Evolutionary conservation across 768 basidiomycete genomes (phyloP).

Genomic region (Tulasnella sp.): DNA sequence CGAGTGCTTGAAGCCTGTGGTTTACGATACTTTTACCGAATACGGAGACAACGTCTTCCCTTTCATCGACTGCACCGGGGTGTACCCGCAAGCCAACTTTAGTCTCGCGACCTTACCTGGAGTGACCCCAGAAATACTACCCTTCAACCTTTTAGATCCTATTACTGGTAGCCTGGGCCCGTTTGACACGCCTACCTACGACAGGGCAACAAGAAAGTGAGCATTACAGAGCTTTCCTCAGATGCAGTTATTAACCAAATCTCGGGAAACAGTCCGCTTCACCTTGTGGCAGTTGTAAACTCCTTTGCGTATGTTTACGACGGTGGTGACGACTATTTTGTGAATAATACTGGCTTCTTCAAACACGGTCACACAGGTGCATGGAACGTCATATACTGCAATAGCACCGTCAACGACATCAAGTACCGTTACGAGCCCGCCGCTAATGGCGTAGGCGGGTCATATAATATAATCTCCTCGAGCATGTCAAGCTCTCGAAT

Average conservation of each 20-base stretch:
- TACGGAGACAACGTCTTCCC: not conserved
- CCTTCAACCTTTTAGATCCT: not conserved
- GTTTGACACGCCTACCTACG: not conserved
- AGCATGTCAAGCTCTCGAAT: not conserved
- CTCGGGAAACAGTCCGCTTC: not conserved
- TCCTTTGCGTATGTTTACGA: not conserved
- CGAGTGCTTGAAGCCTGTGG: not conserved
- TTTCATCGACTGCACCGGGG: not conserved
- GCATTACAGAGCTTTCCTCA: not conserved
- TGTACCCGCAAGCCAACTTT: not conserved
- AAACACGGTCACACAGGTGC: not conserved
- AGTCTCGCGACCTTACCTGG: not conserved
- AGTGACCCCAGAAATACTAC: not conserved
- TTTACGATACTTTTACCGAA: not conserved
- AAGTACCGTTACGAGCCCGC: not conserved
- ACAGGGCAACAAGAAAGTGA: not conserved
- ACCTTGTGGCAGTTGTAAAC: not conserved
- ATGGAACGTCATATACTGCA: conserved; percentile 13
- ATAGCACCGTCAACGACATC: not conserved
- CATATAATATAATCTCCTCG: not conserved
- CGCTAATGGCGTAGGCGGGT: not conserved
- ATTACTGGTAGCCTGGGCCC: not conserved
- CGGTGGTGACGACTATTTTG: not conserved
- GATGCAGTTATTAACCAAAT: not conserved
- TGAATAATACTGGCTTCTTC: conserved; percentile 2